Percentiles rank a stretch among this genome's conserved stretches.
These are phyloP conservation scores for Sonneratia alba DNA, from an alignment of 345 rosid genomes.

Conservation along the genomic window DNA sequence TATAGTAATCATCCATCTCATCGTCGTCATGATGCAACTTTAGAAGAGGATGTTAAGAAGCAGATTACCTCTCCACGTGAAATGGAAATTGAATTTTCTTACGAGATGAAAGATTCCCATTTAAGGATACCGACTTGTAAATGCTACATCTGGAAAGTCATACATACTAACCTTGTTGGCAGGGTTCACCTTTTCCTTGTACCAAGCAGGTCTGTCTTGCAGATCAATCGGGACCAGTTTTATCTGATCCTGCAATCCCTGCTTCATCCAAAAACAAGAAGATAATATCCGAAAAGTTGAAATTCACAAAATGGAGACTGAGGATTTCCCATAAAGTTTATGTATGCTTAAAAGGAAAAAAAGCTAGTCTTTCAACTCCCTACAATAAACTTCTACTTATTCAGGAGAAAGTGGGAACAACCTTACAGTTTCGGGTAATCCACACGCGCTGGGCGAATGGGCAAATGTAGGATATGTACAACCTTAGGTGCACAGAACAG, in stretches of 20 bases:
- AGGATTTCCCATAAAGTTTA: background rate
- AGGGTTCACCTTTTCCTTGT: constrained; percentile 68
- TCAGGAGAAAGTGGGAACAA: constrained; percentile 10
- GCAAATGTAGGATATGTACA: constrained; percentile 62
- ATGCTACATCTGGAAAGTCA: background rate
- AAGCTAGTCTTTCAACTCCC: background rate
- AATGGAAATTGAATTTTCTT: background rate
- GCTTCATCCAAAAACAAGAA: constrained; percentile 11
- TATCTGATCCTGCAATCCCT: constrained; percentile 83
- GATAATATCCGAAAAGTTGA: background rate
- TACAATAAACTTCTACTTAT: background rate
- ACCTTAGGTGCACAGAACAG: constrained; percentile 27
- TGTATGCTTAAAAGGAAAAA: background rate
- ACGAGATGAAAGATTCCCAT: background rate
- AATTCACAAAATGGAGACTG: background rate
- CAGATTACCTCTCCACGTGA: background rate
- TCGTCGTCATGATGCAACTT: background rate
- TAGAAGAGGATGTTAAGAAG: background rate
- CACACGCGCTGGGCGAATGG: constrained; percentile 81
- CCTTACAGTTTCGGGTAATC: constrained; percentile 78
- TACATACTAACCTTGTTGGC: constrained; percentile 48
- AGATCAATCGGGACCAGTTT: constrained; percentile 63
- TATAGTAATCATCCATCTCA: background rate
- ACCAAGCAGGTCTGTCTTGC: constrained; percentile 73
- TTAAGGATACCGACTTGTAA: background rate